Percentiles rank a stretch among this genome's conserved stretches.
Conservation (phyloP, 352 stramenopile species). For the Phytophthora cactorum region DNA sequence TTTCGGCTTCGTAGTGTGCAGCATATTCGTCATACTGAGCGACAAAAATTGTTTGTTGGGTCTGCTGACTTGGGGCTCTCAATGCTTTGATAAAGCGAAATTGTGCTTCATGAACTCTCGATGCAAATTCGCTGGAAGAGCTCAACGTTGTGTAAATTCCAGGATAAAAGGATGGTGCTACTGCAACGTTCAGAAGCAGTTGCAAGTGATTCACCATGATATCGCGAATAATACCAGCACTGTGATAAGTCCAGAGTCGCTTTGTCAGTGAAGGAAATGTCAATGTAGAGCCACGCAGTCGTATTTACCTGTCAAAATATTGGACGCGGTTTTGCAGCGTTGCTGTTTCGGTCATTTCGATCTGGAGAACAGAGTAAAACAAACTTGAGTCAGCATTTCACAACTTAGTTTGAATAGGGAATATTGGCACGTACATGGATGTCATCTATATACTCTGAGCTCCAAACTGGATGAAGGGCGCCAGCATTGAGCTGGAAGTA, state of each 20-base stretch:
- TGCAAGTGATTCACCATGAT: conserved; percentile 88
- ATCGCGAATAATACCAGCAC: conserved; percentile 78
- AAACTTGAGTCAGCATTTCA: conserved; percentile 1
- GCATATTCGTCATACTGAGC: conserved; percentile 50
- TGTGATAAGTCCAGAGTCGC: conserved; percentile 10
- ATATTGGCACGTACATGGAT: conserved; percentile 24
- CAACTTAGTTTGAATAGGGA: not conserved
- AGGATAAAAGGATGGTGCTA: conserved; percentile 40
- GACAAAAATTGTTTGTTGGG: conserved; percentile 12
- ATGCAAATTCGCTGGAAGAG: conserved; percentile 3
- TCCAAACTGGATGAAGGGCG: conserved; percentile 42
- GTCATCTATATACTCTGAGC: conserved; percentile 23
- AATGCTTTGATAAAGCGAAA: conserved; percentile 34
- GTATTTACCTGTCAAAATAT: conserved; percentile 75
- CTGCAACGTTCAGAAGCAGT: conserved; percentile 51
- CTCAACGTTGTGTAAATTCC: not conserved
- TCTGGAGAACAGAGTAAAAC: conserved; percentile 25
- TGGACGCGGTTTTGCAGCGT: conserved; percentile 61
- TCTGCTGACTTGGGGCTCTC: not conserved
- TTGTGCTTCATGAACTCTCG: conserved; percentile 15
- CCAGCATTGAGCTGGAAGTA: conserved; percentile 64
- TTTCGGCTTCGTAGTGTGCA: conserved; percentile 35
- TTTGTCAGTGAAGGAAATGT: not conserved
- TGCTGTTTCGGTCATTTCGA: conserved; percentile 77
- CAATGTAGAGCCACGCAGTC: not conserved